These are phyloP conservation scores for Xerocomellus dryophilus DNA, from an alignment of 768 basidiomycete genomes.

Conservation along the genomic window DNA sequence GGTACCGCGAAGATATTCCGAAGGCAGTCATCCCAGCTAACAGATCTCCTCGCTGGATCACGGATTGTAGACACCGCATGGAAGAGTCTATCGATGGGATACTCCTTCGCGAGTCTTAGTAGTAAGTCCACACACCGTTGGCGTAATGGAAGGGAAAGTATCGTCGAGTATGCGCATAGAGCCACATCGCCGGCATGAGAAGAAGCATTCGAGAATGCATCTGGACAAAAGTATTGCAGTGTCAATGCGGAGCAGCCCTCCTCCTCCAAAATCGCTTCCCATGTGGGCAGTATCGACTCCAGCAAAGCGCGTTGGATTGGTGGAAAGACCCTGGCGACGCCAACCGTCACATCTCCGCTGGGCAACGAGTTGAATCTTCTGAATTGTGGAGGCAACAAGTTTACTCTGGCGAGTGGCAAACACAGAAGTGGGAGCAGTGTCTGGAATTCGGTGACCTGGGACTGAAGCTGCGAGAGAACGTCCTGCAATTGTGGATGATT, in stretches of 20 bases:
- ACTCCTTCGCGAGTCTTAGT: conserved; percentile 51
- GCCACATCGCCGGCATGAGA: conserved; percentile 51
- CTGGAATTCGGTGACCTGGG: conserved; percentile 46
- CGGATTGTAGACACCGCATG: conserved; percentile 42
- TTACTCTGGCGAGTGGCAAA: conserved; percentile 54
- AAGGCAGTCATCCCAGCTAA: conserved; percentile 76
- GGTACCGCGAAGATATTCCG: conserved; percentile 65
- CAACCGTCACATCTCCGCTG: conserved; percentile 15
- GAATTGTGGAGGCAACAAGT: conserved; percentile 60
- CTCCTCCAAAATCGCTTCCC: conserved; percentile 57
- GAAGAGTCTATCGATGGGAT: conserved; percentile 69
- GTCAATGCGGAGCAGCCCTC: conserved; percentile 44
- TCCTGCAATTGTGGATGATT: conserved; percentile 26
- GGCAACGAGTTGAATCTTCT: conserved; percentile 41
- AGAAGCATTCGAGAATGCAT: conserved; percentile 51
- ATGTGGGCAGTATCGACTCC: conserved; percentile 63
- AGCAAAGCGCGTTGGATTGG: conserved; percentile 64
- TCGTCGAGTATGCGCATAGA: conserved; percentile 59
- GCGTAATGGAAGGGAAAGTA: conserved; percentile 50
- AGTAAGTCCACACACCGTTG: conserved; percentile 53
- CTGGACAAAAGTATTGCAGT: conserved; percentile 75
- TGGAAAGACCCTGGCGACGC: conserved; percentile 39
- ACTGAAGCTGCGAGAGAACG: conserved; percentile 43
- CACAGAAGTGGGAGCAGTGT: conserved; percentile 55
- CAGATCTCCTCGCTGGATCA: conserved; percentile 26